Evolutionary conservation across 148 eudicot genomes (phyloP), one percentile per base, ranked within the genome.

Genomic region (Oxyria digyna): DNA sequence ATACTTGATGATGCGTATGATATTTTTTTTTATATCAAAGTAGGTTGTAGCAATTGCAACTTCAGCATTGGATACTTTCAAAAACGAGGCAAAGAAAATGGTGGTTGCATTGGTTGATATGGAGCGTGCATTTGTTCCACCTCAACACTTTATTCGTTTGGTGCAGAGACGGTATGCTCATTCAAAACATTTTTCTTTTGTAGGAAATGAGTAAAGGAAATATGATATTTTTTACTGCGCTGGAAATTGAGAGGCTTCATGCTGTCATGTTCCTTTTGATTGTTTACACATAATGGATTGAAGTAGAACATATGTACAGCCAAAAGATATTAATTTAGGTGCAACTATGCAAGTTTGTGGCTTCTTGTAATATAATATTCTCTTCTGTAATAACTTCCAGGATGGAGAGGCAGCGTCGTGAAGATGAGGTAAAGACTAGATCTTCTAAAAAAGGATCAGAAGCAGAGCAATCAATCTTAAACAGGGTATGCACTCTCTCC

Each of bases 71-170:
- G 99, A 94, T 69, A 87, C 78, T 24, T 94, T 94, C 78, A 94
- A 88, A 78, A 83, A 15, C 81, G 96, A 94, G 76, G 90, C 99
- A 70, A 94, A 84, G 81, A 89, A 87, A 43, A 94, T 94, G 99
- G 99, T 94, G 20, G 83, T 91, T 76, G 97, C 94, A 13, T 84
- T 94, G 72, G 99, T 94, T 70, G 99, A 94, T 75, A 94, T 94
- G 99, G 99, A 94, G 80, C 96, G 99, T 69, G 99, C 87, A 38
- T 94, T 88, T 85, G 99, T 94, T 62, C 99, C 99, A 46, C 99
- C 99, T 23, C 99, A 94, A 55, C 99, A 94, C 74, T 94, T 94
- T 63, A 90, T 94, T 75, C 99, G 99, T 81, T 73, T 94, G 82
- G 96, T 94, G 62, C 99, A 94, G 82, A 88, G 97, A 82, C 81